These are phyloP conservation scores for Mortierella sp. DNA, from an alignment of 371 early-diverging fungal species.

Conservation along the genomic window DNA sequence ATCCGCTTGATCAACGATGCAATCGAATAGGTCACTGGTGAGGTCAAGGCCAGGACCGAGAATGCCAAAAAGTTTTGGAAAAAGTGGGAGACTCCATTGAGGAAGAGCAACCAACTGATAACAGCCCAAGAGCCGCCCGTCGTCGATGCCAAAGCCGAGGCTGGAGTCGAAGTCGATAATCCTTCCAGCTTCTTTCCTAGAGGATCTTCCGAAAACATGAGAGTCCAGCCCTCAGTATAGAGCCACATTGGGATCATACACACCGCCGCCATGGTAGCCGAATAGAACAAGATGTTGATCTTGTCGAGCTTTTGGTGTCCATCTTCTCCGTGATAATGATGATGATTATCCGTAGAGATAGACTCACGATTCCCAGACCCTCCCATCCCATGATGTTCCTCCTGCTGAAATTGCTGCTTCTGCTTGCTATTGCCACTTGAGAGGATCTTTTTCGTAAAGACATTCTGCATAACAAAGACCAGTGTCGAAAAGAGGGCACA, in stretches of 20 bases:
- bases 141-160: slow-evolving; percentile 4
- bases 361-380: slow-evolving; percentile 41
- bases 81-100: slow-evolving; percentile 86
- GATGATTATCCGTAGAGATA: slow-evolving; percentile 12
- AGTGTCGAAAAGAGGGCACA: slow-evolving; percentile 83
- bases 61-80: slow-evolving; percentile 87
- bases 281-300: slow-evolving; percentile 85
- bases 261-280: slow-evolving; percentile 74
- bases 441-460: slow-evolving; percentile 82
- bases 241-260: slow-evolving; percentile 88
- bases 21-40: slow-evolving; percentile 91
- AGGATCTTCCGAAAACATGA: slow-evolving; percentile 43
- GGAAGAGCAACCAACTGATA: slow-evolving; percentile 59
- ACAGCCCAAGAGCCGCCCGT: slow-evolving; percentile 24
- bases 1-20: slow-evolving; percentile 90
- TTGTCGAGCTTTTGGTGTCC: slow-evolving; percentile 76
- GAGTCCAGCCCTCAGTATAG: slow-evolving; percentile 73
- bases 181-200: slow-evolving; percentile 2
- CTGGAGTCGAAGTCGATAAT: background rate
- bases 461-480: slow-evolving; percentile 87
- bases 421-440: slow-evolving; percentile 61
- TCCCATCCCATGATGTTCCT: slow-evolving; percentile 43
- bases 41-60: slow-evolving; percentile 80
- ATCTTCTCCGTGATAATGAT: slow-evolving; percentile 37
- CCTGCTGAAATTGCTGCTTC: slow-evolving; percentile 27